These are phyloP conservation scores for Paramecium biaurelia DNA, from an alignment of 73 alveolate genomes.

Conservation along the genomic window DNA sequence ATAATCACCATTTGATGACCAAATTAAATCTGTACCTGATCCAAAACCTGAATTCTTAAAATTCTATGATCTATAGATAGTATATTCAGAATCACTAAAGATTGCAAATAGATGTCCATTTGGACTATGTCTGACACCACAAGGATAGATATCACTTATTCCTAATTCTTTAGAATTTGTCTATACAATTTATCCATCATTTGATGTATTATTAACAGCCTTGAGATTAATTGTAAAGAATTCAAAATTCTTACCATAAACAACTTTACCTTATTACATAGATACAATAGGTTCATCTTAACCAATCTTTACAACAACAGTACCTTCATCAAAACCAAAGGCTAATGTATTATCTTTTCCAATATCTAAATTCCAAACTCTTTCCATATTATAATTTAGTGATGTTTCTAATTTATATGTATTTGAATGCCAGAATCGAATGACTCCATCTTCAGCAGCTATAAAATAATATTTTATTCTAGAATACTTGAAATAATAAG, in stretches of 20 bases:
- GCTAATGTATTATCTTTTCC: slow-evolving; percentile 79
- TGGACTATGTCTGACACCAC: slow-evolving; percentile 90
- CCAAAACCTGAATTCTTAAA: slow-evolving; percentile 74
- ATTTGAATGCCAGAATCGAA: slow-evolving; percentile 96
- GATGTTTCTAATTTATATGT: slow-evolving; percentile 94
- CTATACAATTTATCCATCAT: slow-evolving; percentile 22
- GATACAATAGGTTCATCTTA: slow-evolving; percentile 95
- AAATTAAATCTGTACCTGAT: slow-evolving; percentile 76
- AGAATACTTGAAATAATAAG: slow-evolving; percentile 78
- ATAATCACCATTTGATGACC: slow-evolving; percentile 76
- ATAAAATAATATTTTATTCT: not conserved
- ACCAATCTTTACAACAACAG: slow-evolving; percentile 98
- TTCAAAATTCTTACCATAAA: slow-evolving; percentile 89
- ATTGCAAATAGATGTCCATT: slow-evolving; percentile 95
- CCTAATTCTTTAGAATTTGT: slow-evolving; percentile 86
- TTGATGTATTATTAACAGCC: slow-evolving; percentile 33
- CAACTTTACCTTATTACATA: slow-evolving; percentile 80
- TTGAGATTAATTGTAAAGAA: slow-evolving; percentile 89
- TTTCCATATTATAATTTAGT: slow-evolving; percentile 78
- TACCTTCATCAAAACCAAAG: slow-evolving; percentile 99
- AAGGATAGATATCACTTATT: slow-evolving; percentile 94
- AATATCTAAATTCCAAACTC: slow-evolving; percentile 49
- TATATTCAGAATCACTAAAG: slow-evolving; percentile 87
- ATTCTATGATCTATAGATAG: slow-evolving; percentile 74
- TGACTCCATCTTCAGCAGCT: slow-evolving; percentile 90